Conservation (phyloP, 345 rosid species). For the Aquilaria sinensis region DNA sequence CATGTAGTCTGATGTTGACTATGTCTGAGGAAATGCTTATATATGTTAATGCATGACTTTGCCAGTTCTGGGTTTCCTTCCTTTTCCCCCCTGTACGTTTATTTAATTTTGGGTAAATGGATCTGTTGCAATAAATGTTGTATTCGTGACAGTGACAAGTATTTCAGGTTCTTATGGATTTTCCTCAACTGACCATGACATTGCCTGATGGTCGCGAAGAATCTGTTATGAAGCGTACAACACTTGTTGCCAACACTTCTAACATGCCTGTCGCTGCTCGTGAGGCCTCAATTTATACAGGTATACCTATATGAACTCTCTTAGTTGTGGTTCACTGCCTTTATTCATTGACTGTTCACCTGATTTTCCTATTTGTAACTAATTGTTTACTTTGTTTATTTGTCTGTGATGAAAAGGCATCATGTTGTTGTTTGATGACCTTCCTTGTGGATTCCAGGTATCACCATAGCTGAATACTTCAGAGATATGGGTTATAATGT, state of each 20-base stretch:
- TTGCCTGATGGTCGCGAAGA: conserved; percentile 99
- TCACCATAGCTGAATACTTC: conserved; percentile 98
- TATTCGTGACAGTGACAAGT: background rate
- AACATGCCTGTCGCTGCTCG: conserved; percentile 99
- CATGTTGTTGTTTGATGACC: conserved; percentile 3
- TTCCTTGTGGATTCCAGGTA: conserved; percentile 46
- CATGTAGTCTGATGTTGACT: no score
- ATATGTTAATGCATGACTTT: no score
- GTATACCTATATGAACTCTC: conserved; percentile 18
- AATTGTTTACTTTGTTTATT: background rate
- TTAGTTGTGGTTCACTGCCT: background rate
- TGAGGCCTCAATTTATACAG: conserved; percentile 99
- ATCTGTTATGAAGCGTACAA: conserved; percentile 99
- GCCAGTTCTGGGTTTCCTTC: background rate
- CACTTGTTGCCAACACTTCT: conserved; percentile 98
- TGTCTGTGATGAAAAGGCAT: conserved; percentile 10
- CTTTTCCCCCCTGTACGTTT: conserved; percentile 8
- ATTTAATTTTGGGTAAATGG: background rate
- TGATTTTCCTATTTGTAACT: no score
- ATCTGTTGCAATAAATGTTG: background rate
- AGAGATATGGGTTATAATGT: conserved; percentile 99
- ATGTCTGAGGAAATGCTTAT: no score
- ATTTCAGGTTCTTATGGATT: conserved; percentile 96
- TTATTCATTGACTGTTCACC: no score
- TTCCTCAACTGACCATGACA: conserved; percentile 99